Percentiles rank a stretch among this genome's conserved stretches.
These are phyloP conservation scores for Conticribra guillardii DNA, from an alignment of 108 stramenopile genomes.

Conservation along the genomic window DNA sequence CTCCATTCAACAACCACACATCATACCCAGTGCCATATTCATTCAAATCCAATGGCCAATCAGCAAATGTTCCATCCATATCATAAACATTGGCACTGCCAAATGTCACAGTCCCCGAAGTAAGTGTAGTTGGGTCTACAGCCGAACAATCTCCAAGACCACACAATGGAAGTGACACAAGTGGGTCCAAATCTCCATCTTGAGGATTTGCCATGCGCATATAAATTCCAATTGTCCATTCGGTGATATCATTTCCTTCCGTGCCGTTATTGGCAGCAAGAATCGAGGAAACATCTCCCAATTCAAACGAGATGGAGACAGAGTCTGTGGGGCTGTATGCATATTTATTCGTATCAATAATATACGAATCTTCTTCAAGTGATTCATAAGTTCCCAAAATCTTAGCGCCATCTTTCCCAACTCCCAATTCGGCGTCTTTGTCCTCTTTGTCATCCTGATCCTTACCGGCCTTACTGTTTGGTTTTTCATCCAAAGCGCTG, in stretches of 20 bases:
- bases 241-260: neutral
- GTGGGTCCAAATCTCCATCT: constrained; percentile 9
- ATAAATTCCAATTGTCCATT: constrained; percentile 10
- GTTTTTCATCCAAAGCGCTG: too few species aligned
- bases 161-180: neutral
- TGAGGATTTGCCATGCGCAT: constrained; percentile 42
- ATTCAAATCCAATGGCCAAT: constrained; percentile 7
- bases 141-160: too few species aligned
- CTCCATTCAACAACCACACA: constrained; percentile 19
- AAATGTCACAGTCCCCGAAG: constrained; percentile 6
- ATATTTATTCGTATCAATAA: neutral
- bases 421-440: too few species aligned
- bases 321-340: neutral
- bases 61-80: neutral
- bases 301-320: neutral
- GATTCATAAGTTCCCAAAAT: too few species aligned
- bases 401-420: too few species aligned
- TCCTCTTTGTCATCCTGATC: too few species aligned
- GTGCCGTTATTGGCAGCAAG: neutral
- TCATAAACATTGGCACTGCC: neutral
- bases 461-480: too few species aligned
- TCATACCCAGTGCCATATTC: constrained; percentile 20
- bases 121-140: neutral
- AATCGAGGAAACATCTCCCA: neutral
- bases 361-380: too few species aligned